Conservation (phyloP, 1,139 yeast genomes). For the Candida sanyaensis region DNA sequence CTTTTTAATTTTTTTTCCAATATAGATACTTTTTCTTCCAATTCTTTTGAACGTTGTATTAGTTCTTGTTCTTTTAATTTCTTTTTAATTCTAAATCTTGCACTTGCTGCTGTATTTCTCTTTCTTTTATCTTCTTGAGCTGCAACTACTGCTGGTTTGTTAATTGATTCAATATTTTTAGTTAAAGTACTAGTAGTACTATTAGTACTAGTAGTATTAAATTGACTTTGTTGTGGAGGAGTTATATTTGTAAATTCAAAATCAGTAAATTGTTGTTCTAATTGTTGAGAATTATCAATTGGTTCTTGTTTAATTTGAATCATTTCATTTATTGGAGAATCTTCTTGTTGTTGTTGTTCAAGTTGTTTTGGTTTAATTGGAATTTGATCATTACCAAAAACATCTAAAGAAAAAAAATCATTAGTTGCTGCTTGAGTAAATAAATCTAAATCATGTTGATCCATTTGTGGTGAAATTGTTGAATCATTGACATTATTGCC, state of each 20-base stretch:
- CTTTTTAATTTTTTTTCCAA: slow-evolving; percentile 49
- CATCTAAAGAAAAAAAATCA: slow-evolving; percentile 52
- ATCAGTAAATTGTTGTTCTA: slow-evolving; percentile 2
- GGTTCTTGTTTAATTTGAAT: slow-evolving; percentile 1
- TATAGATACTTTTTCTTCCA: slow-evolving; percentile 38
- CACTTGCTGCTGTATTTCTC: slow-evolving; percentile 65
- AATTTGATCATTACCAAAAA: slow-evolving; percentile 29
- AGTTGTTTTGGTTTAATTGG: slow-evolving; percentile 18
- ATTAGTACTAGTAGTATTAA: slow-evolving; percentile 1
- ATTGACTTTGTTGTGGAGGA: slow-evolving; percentile 1
- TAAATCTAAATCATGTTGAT: slow-evolving; percentile 40
- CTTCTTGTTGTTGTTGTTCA: slow-evolving; percentile 6
- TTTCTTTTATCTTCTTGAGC: slow-evolving; percentile 47
- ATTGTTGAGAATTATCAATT: slow-evolving; percentile 7
- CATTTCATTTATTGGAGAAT: neutral
- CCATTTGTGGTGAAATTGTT: slow-evolving; percentile 25
- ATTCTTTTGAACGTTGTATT: slow-evolving; percentile 49
- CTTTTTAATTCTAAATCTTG: slow-evolving; percentile 62
- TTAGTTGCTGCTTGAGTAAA: slow-evolving; percentile 36
- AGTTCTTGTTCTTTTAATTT: slow-evolving; percentile 60
- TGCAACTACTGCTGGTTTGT: slow-evolving; percentile 10
- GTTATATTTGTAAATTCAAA: neutral
- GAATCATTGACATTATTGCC: slow-evolving; percentile 16
- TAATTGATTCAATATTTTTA: neutral
- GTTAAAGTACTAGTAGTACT: neutral